These are phyloP conservation scores for Aeschynomene evenia DNA, from an alignment of 306 rosid genomes.

Conservation along the genomic window DNA sequence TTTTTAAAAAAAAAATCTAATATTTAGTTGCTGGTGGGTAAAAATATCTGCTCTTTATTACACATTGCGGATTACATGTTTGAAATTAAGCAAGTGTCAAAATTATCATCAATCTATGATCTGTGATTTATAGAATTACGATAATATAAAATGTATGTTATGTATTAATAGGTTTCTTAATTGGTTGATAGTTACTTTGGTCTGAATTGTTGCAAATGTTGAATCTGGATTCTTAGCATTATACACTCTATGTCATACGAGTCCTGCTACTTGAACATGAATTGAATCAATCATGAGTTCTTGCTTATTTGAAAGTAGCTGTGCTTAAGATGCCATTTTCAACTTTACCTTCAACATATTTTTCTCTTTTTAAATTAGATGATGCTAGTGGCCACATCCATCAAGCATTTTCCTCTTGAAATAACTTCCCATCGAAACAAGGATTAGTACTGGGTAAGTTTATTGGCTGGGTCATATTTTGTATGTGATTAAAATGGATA, in stretches of 20 bases:
- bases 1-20: background rate
- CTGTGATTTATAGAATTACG: background rate
- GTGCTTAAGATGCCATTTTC: constrained; percentile 2
- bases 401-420: background rate
- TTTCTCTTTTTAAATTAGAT: constrained; percentile 12
- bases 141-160: background rate
- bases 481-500: background rate
- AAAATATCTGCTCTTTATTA: background rate
- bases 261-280: background rate
- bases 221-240: constrained; percentile 5
- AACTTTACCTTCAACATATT: background rate
- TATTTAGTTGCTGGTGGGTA: constrained; percentile 6
- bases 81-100: background rate
- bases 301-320: background rate
- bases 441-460: background rate
- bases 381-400: background rate
- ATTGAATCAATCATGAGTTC: background rate
- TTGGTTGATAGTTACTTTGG: constrained; percentile 7
- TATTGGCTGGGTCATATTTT: background rate
- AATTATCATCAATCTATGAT: background rate
- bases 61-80: background rate
- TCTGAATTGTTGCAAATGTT: background rate
- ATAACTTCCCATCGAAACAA: background rate
- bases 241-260: background rate
- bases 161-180: background rate